These are phyloP conservation scores for Chrysopogon serrulatus DNA, from an alignment of 176 grass and related monocot species.

Conservation along the genomic window DNA sequence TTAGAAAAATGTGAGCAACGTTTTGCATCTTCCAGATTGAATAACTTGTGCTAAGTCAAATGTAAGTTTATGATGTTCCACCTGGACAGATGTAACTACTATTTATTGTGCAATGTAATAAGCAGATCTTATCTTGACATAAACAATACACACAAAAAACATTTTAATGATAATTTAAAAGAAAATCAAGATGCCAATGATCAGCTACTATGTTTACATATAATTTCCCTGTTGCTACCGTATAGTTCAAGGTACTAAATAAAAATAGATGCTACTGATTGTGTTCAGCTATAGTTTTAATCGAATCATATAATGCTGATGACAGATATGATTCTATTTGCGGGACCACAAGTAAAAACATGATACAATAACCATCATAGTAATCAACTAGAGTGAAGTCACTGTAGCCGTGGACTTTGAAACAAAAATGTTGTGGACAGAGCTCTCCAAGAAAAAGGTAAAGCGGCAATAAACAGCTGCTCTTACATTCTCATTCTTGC, in stretches of 20 bases:
- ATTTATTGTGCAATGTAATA: conserved; percentile 6
- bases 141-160: background rate
- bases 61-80: conserved; percentile 25
- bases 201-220: conserved; percentile 4
- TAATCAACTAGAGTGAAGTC: conserved; percentile 12
- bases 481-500: conserved; percentile 11
- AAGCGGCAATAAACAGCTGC: background rate
- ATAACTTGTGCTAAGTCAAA: background rate
- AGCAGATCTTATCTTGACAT: background rate
- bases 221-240: background rate
- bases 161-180: conserved; percentile 6
- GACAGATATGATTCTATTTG: conserved; percentile 43
- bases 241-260: conserved; percentile 1
- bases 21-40: background rate
- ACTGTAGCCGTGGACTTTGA: conserved; percentile 35
- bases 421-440: conserved; percentile 25
- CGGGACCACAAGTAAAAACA: conserved; percentile 25
- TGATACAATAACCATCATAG: conserved; percentile 10
- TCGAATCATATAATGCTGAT: conserved; percentile 29
- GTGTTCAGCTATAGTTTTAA: conserved; percentile 20
- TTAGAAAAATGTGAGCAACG: background rate
- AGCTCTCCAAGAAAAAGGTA: conserved; percentile 21
- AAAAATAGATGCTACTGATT: conserved; percentile 19
- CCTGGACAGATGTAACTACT: background rate
- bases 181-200: background rate